Evolutionary conservation across 2,329 filamentous ascomycete genomes (phyloP), one percentile per base, ranked within the genome.

Genomic region (Cordyceps tenuipes): DNA sequence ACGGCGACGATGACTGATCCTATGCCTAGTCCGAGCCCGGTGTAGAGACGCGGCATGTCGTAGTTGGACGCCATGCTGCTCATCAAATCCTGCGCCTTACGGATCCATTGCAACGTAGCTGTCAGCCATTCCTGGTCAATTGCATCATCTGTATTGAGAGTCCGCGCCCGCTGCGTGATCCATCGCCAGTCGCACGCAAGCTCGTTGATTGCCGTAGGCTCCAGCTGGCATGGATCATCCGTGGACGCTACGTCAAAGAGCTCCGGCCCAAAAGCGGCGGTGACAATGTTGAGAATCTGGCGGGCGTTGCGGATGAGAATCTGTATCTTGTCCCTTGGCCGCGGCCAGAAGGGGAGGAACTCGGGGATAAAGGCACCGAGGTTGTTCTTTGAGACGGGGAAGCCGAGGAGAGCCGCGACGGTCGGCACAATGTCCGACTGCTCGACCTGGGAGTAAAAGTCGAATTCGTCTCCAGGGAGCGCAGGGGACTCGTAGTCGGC

Each of bases 361-460:
- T 91, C 84, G 0, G 84, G 79, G 53, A 97, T 91, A 62, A 97
- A 87, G 1, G 91, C 85, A 0, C 94, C 94, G 0, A 99, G 76
- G 64, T 91, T 97, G 69, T 99, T 99, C 71, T 86, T 85, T 0
- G 94, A 90, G 0, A 95, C 80, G 0, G 94, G 93, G 64, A 99
- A 88, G 0, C 92, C 92, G 49, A 99, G 79, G 34, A 99, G 76
- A 0, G 87, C 91, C 12, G 90, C 91, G 23, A 99, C 77, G 0
- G 93, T 97, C 1, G 94, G 92, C 0, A 90, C 91, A 62, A 99
- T 82, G 72, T 99, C 95, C 1, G 91, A 96, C 75, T 99, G 94
- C 69, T 97, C 90, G n/a, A 97, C 84, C 59, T 79, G 84, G 36
- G 78, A 80, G 71, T 97, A 97, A 70, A 90, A 97, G 62, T 89